phyloP scores from a whole-genome alignment of 2,329 filamentous ascomycete species.

The Ascomycota sp. region DNA sequence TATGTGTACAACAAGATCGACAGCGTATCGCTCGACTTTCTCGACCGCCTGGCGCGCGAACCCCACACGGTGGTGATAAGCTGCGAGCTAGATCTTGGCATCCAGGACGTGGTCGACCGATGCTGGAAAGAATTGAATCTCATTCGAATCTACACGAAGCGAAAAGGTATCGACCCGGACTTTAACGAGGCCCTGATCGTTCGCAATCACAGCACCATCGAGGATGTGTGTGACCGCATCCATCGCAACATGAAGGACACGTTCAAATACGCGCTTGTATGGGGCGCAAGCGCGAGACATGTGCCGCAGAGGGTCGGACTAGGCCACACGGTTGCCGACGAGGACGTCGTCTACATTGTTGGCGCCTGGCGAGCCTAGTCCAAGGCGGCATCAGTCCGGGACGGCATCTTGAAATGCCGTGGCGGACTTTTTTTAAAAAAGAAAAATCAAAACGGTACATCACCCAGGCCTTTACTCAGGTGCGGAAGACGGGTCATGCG shows the following conservation, averaged over 20 bases:
- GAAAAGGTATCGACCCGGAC: constrained; percentile 76
- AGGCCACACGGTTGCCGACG: constrained; percentile 53
- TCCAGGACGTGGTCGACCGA: constrained; percentile 80
- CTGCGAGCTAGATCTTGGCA: constrained; percentile 85
- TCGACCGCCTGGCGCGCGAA: constrained; percentile 81
- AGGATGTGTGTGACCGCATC: constrained; percentile 92
- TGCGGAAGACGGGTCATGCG: no score
- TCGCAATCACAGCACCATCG: constrained; percentile 66
- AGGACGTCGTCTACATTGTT: constrained; percentile 49
- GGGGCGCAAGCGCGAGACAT: constrained; percentile 91
- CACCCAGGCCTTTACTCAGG: not conserved
- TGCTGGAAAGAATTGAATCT: constrained; percentile 87
- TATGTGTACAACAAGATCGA: constrained; percentile 99
- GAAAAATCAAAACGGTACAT: not conserved
- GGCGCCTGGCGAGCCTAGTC: constrained; percentile 41
- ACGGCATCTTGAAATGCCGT: no score
- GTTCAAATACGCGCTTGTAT: constrained; percentile 96
- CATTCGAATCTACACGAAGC: constrained; percentile 90
- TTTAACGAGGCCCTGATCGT: constrained; percentile 90
- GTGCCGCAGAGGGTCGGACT: constrained; percentile 84
- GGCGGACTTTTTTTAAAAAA: not conserved
- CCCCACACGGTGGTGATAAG: constrained; percentile 92
- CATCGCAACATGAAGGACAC: constrained; percentile 91
- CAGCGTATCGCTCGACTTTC: constrained; percentile 76
- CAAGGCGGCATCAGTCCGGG: not conserved